These are phyloP conservation scores for Ammopiptanthus mongolicus DNA, from an alignment of 306 rosid species.

Conservation along the genomic window DNA sequence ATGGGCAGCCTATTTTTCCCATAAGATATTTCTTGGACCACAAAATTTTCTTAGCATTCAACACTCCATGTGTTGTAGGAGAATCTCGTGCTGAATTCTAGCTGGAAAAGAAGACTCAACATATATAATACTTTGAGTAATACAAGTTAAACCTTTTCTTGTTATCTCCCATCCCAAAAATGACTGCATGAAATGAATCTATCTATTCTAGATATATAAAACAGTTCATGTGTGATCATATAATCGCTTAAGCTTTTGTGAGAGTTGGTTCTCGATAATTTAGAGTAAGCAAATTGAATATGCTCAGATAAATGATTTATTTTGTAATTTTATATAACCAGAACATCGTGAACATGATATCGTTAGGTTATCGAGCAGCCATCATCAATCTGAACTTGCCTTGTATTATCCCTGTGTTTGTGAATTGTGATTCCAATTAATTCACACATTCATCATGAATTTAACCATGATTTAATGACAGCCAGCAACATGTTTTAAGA, in stretches of 20 bases:
- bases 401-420: neutral
- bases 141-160: neutral
- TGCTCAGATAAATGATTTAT: neutral
- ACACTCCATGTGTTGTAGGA: slow-evolving; percentile 24
- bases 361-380: neutral
- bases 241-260: no score
- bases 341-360: neutral
- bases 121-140: neutral
- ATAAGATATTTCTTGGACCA: no score
- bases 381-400: neutral
- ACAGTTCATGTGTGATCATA: no score
- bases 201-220: no score
- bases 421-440: no score
- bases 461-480: no score
- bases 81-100: slow-evolving; percentile 5
- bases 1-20: no score
- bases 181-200: no score
- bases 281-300: neutral
- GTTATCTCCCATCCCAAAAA: neutral
- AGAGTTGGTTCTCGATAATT: neutral
- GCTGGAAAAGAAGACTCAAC: neutral
- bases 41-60: neutral
- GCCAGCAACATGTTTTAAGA: neutral
- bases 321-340: neutral
- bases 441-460: no score